These are phyloP conservation scores for Crithidia expoeki DNA, from an alignment of 208 protist species.

Conservation along the genomic window DNA sequence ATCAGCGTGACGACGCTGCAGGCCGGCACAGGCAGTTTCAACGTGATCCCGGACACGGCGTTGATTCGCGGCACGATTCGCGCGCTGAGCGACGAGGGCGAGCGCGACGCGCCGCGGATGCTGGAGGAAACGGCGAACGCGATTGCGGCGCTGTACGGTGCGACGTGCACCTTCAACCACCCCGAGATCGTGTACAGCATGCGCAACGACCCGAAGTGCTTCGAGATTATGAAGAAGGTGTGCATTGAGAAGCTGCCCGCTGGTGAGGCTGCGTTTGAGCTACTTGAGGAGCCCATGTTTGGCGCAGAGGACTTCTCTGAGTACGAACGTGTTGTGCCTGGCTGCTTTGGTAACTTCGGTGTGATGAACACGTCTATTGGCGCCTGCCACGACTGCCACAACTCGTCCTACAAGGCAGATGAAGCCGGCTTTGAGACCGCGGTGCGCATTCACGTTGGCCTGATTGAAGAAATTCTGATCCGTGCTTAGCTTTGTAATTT, in stretches of 20 bases:
- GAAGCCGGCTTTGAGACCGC: conserved; percentile 53
- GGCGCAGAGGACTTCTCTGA: conserved; percentile 71
- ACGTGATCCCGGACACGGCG: conserved; percentile 66
- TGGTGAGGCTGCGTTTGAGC: conserved; percentile 38
- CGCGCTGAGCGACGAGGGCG: conserved; percentile 45
- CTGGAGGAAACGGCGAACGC: conserved; percentile 57
- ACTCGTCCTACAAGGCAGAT: conserved; percentile 49
- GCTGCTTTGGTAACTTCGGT: conserved; percentile 63
- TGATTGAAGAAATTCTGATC: conserved; percentile 54
- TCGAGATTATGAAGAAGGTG: conserved; percentile 49
- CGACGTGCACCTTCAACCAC: conserved; percentile 19
- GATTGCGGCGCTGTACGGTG: conserved; percentile 51
- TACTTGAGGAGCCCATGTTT: conserved; percentile 44
- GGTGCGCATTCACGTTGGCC: conserved; percentile 48
- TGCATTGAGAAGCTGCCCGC: conserved; percentile 39
- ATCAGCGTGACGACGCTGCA: conserved; percentile 60
- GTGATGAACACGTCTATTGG: conserved; percentile 31
- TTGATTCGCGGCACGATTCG: conserved; percentile 61
- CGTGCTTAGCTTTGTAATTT: neutral
- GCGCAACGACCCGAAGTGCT: conserved; percentile 60
- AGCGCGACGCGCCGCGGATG: conserved; percentile 38
- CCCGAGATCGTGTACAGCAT: conserved; percentile 54
- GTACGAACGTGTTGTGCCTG: conserved; percentile 60
- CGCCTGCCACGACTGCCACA: conserved; percentile 52
- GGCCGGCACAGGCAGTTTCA: conserved; percentile 57